Base-by-base conservation (phyloP, 2,329 filamentous ascomycete genomes). In the Penicillium occitanis region DNA sequence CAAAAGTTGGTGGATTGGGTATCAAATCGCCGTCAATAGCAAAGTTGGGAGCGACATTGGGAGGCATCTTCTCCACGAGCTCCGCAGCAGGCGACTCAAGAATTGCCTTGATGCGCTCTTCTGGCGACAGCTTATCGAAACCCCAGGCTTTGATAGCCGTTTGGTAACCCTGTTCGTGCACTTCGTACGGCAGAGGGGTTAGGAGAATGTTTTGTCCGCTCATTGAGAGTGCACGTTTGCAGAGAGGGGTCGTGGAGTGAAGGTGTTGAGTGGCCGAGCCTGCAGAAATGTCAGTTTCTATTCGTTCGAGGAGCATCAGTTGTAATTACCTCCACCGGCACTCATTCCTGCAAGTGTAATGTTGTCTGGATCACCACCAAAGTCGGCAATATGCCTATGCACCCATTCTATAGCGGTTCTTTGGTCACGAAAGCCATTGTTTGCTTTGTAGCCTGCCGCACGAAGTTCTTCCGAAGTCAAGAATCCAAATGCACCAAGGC, bases 351-450 rank as follows among this genome's bases (percentile, higher is more conserved):
- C 82, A 17, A 78, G 67, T 44, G 75, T 77, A 55, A 82, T 74
- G 59, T 77, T 76, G 0, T 75, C 71, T 5, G 77, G 74, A 64
- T 81, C 79, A 17, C 80, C 79, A 5, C 79, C 79, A 68, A 82
- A 82, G 22, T 75, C 75, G 5, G 65, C 69, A 40, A 82, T 81
- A 66, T 81, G 74, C 35, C 75, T 74, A 11, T 74, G 72, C 7
- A 81, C 74, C 79, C 79, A 82, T 65, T 74, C 69, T 14, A 81
- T 70, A 2, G 74, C 75, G 14, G 76, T 74, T n/a, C 73, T 70
- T 65, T 87, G 85, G 70, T 88, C 83, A 30, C 77, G 70, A 2
- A 84, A 72, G 0, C 79, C 80, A 67, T 81, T 80, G 68, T 84
- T 84, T 1, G 78, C 71, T 28, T 77, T 78, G 62, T 79, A 81